A percentile compares a stretch with the other conserved stretches of the same genome.
Conservation (phyloP, 2,329 filamentous ascomycete species). For the Aspergillus persii region DNA sequence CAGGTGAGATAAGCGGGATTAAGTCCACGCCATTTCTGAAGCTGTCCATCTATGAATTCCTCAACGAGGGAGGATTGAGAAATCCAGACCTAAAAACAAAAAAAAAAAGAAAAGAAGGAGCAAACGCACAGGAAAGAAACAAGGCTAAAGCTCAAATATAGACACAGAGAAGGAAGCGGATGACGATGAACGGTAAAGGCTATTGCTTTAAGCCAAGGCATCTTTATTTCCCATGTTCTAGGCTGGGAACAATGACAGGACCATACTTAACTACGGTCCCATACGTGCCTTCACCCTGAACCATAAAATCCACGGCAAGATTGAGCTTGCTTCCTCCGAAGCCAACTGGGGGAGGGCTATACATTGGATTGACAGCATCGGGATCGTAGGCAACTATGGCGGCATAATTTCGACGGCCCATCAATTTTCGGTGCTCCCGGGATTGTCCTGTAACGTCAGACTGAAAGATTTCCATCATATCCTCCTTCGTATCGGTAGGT, state of each 20-base stretch:
- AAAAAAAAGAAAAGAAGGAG: neutral
- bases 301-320: constrained; percentile 92
- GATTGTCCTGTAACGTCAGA: constrained; percentile 82
- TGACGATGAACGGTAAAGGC: neutral
- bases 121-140: neutral
- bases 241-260: constrained; percentile 84
- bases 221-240: constrained; percentile 66
- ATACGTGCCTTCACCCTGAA: constrained; percentile 84
- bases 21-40: too few species aligned
- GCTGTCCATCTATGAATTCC: neutral
- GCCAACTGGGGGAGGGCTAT: constrained; percentile 33
- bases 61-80: neutral
- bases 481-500: constrained; percentile 91
- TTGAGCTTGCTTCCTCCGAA: constrained; percentile 60
- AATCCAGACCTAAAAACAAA: neutral
- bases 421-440: constrained; percentile 84
- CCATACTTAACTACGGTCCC: constrained; percentile 90
- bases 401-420: constrained; percentile 89
- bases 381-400: constrained; percentile 94
- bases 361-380: constrained; percentile 61
- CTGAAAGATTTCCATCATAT: constrained; percentile 99
- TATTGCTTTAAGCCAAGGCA: neutral
- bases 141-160: neutral
- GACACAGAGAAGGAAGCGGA: neutral
- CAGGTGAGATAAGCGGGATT: too few species aligned